These are phyloP conservation scores for Pestalotiopsis sp. DNA, from an alignment of 2,329 filamentous ascomycete species.

Conservation along the genomic window DNA sequence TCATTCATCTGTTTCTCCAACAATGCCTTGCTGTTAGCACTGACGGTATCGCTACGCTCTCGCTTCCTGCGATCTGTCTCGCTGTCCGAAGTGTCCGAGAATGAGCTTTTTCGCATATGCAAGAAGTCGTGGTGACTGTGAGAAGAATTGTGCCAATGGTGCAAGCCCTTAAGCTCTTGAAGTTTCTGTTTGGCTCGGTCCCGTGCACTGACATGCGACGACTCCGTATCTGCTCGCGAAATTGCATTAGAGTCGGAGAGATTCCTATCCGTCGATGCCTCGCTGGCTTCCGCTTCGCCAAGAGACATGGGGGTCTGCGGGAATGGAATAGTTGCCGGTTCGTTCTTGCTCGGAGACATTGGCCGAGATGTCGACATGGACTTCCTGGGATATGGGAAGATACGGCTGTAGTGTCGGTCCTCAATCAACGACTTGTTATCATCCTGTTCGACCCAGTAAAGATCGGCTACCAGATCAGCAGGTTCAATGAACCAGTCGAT, in stretches of 20 bases:
- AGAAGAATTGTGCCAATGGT: slow-evolving; percentile 54
- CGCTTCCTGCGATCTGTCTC: slow-evolving; percentile 50
- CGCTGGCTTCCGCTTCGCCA: slow-evolving; percentile 1
- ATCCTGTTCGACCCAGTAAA: slow-evolving; percentile 85
- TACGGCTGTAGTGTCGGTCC: slow-evolving; percentile 73
- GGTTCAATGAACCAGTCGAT: slow-evolving; percentile 86
- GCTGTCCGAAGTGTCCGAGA: slow-evolving; percentile 64
- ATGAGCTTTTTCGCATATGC: slow-evolving; percentile 53
- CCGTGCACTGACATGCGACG: slow-evolving; percentile 54
- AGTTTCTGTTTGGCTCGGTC: slow-evolving; percentile 64
- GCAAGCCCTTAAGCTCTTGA: slow-evolving; percentile 56
- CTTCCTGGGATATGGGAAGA: slow-evolving; percentile 67
- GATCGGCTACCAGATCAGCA: slow-evolving; percentile 84
- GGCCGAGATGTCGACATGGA: slow-evolving; percentile 15
- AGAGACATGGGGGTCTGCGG: neutral
- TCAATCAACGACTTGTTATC: slow-evolving; percentile 81
- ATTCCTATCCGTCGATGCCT: slow-evolving; percentile 4
- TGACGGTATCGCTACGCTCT: slow-evolving; percentile 48
- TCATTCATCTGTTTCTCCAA: slow-evolving; percentile 65
- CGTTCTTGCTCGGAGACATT: slow-evolving; percentile 19
- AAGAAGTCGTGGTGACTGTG: slow-evolving; percentile 56
- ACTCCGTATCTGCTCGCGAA: slow-evolving; percentile 39
- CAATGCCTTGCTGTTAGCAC: slow-evolving; percentile 53
- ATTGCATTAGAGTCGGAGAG: slow-evolving; percentile 15
- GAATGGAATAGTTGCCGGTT: slow-evolving; percentile 16